phyloP scores from a whole-genome alignment of 1,284 basidiomycete species.

The Heimioporus punctisporus region DNA sequence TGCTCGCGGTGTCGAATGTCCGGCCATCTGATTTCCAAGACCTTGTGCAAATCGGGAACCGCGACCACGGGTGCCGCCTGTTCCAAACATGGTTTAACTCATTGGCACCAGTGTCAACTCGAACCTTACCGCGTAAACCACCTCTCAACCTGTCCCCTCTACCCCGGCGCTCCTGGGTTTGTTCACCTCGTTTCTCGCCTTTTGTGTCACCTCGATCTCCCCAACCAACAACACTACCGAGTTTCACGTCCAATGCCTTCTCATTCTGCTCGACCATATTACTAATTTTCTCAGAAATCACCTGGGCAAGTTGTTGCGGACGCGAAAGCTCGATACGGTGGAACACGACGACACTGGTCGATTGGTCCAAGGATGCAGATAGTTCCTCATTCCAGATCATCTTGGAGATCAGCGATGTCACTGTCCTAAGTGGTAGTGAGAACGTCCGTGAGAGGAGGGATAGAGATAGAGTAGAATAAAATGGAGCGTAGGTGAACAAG shows the following conservation, averaged over 20 bases:
- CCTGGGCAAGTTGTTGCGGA: slow-evolving; percentile 88
- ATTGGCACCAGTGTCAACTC: not conserved
- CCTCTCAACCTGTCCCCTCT: slow-evolving; percentile 64
- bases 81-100: slow-evolving; percentile 1
- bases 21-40: slow-evolving; percentile 75
- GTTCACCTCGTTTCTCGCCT: slow-evolving; percentile 78
- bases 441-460: slow-evolving; percentile 89
- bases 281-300: slow-evolving; percentile 88
- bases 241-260: slow-evolving; percentile 90
- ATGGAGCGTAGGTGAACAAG: slow-evolving; percentile 97
- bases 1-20: slow-evolving; percentile 21
- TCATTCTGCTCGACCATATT: slow-evolving; percentile 96
- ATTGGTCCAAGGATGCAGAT: slow-evolving; percentile 91
- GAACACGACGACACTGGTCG: slow-evolving; percentile 86
- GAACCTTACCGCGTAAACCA: slow-evolving; percentile 47
- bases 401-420: slow-evolving; percentile 94
- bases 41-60: slow-evolving; percentile 81
- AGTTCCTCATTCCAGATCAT: slow-evolving; percentile 99
- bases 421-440: slow-evolving; percentile 76
- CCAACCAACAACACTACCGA: slow-evolving; percentile 72
- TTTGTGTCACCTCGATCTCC: slow-evolving; percentile 72
- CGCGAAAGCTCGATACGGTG: slow-evolving; percentile 89
- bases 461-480: slow-evolving; percentile 93
- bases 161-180: slow-evolving; percentile 72
- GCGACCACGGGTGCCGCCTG: slow-evolving; percentile 65